A percentile compares a stretch with the other conserved stretches of the same genome.
These are phyloP conservation scores for Gelatoporia subvermispora DNA, from an alignment of 768 basidiomycete species.

Conservation along the genomic window DNA sequence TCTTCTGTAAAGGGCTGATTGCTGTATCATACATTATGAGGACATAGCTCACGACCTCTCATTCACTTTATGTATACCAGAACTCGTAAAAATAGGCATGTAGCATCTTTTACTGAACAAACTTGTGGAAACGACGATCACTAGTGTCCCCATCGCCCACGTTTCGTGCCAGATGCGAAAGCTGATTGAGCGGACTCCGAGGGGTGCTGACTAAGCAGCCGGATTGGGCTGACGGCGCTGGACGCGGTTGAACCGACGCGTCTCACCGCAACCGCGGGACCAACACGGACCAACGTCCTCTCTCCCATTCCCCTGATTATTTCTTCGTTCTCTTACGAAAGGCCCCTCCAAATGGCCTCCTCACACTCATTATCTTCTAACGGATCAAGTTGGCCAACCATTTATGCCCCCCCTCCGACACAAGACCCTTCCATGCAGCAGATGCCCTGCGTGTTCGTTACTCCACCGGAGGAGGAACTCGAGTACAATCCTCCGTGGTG, in stretches of 20 bases:
- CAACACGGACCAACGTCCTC: not conserved
- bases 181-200: no score
- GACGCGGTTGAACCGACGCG: not conserved
- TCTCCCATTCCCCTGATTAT: not conserved
- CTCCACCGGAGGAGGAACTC: slow-evolving; percentile 34
- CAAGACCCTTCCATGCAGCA: slow-evolving; percentile 20
- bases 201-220: slow-evolving; percentile 1
- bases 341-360: slow-evolving; percentile 17
- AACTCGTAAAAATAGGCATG: no score
- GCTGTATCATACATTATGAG: no score
- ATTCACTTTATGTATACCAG: no score
- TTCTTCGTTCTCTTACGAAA: slow-evolving; percentile 5
- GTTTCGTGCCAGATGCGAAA: no score
- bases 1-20: no score
- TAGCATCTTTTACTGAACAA: no score
- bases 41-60: no score
- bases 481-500: slow-evolving; percentile 28
- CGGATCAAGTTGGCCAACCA: slow-evolving; percentile 9
- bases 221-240: slow-evolving; percentile 4
- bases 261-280: not conserved
- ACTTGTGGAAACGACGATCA: no score
- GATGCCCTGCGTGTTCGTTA: slow-evolving; percentile 31
- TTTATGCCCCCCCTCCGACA: slow-evolving; percentile 23
- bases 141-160: no score
- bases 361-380: slow-evolving; percentile 20